Percentiles rank a stretch among this genome's conserved stretches.
These are phyloP conservation scores for Phytophthora europaea DNA, from an alignment of 352 stramenopile genomes.

Conservation along the genomic window DNA sequence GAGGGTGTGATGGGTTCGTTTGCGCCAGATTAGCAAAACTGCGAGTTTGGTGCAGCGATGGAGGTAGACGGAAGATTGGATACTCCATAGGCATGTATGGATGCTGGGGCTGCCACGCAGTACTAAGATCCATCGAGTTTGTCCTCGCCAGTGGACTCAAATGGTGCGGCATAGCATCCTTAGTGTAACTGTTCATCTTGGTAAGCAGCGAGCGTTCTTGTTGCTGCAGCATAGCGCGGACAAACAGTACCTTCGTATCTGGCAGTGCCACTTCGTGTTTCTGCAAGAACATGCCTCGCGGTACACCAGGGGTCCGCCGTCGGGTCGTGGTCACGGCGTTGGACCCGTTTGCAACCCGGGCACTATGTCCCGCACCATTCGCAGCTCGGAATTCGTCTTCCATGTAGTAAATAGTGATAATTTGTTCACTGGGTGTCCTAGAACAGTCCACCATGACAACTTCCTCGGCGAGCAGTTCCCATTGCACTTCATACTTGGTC, in stretches of 20 bases:
- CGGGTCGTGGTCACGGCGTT: conserved; percentile 39
- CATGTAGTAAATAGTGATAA: conserved; percentile 75
- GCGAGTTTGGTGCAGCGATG: conserved; percentile 42
- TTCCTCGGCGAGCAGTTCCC: conserved; percentile 85
- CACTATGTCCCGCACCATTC: conserved; percentile 33
- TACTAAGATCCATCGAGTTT: conserved; percentile 54
- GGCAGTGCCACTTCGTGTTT: conserved; percentile 82
- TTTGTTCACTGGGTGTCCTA: conserved; percentile 40
- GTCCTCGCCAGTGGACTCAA: conserved; percentile 38
- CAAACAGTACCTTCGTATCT: conserved; percentile 81
- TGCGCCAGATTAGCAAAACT: conserved; percentile 50
- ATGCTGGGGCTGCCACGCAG: conserved; percentile 54
- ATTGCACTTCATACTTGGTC: conserved; percentile 82
- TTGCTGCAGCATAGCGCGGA: conserved; percentile 89
- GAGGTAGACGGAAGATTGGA: conserved; percentile 75
- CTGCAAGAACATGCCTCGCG: conserved; percentile 77
- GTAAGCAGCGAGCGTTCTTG: conserved; percentile 81
- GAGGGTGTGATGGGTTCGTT: conserved; percentile 18
- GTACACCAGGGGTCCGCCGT: conserved; percentile 44
- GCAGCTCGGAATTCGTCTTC: conserved; percentile 69
- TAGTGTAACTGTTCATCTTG: conserved; percentile 60
- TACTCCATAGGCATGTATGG: conserved; percentile 55
- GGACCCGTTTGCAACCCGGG: conserved; percentile 19
- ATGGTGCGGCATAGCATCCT: conserved; percentile 30
- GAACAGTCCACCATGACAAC: conserved; percentile 82